A percentile compares a stretch with the other conserved stretches of the same genome.
These are phyloP conservation scores for Metrosideros polymorpha DNA, from an alignment of 441 rosid species.

Conservation along the genomic window DNA sequence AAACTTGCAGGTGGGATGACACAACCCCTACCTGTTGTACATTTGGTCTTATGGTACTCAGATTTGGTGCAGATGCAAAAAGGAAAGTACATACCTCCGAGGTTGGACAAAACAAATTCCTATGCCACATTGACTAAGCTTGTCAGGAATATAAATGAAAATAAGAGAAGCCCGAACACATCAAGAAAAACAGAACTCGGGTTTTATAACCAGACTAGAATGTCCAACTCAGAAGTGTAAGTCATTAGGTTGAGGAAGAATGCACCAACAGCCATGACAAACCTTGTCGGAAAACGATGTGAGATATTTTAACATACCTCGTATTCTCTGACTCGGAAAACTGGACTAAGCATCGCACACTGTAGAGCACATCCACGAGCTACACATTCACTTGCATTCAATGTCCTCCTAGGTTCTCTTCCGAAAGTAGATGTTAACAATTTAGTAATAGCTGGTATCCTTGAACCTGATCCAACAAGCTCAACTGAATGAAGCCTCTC, in stretches of 20 bases:
- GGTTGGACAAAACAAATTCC: background rate
- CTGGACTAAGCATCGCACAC: constrained; percentile 70
- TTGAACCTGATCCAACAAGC: constrained; percentile 72
- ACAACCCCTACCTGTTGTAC: background rate
- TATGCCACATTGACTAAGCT: background rate
- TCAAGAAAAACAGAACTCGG: background rate
- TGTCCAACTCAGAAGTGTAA: background rate
- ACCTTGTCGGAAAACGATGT: background rate
- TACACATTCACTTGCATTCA: constrained; percentile 67
- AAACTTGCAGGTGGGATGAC: background rate
- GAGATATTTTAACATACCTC: constrained; percentile 29
- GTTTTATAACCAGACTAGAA: background rate
- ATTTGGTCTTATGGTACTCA: background rate
- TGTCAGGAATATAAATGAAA: background rate
- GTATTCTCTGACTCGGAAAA: constrained; percentile 61
- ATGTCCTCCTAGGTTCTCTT: constrained; percentile 50
- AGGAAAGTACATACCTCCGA: background rate
- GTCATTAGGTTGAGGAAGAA: background rate
- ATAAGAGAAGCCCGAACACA: background rate
- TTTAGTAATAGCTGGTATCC: constrained; percentile 55
- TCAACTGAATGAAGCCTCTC: constrained; percentile 52
- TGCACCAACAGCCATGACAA: background rate
- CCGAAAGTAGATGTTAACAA: constrained; percentile 34
- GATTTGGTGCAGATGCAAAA: background rate
- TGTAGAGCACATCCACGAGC: constrained; percentile 79